phyloP scores from a whole-genome alignment of 2,329 filamentous ascomycete species.

The Simplicillium sp. region DNA sequence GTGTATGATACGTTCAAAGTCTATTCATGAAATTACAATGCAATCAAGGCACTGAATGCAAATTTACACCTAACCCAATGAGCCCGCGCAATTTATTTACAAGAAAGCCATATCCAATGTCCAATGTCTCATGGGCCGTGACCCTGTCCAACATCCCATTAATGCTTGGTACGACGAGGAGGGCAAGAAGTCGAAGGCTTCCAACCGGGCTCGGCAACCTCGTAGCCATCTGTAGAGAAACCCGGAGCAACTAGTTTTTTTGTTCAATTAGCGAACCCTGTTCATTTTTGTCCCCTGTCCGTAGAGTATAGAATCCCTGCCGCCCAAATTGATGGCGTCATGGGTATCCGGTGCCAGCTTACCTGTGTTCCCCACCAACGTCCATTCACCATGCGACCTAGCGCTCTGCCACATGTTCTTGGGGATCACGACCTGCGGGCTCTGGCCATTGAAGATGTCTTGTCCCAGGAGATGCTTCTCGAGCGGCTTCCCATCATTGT shows the following conservation, averaged over 20 bases:
- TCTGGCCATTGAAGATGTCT: constrained; percentile 28
- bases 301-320: not conserved
- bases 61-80: too few relatives aligned
- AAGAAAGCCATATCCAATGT: too few relatives aligned
- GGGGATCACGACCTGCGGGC: constrained; percentile 32
- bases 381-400: constrained; percentile 33
- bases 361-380: constrained; percentile 28
- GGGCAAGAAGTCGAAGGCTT: not conserved
- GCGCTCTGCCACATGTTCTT: constrained; percentile 35
- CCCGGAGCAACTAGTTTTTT: constrained; percentile 4
- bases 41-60: too few relatives aligned
- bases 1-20: too few relatives aligned
- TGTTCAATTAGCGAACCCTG: not conserved
- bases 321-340: not conserved
- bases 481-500: constrained; percentile 25
- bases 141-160: too few relatives aligned
- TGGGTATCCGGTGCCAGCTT: not conserved
- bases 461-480: constrained; percentile 23
- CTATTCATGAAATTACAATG: too few relatives aligned
- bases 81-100: too few relatives aligned
- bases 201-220: constrained; percentile 4
- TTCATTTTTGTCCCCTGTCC: not conserved
- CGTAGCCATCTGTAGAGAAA: constrained; percentile 2
- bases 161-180: too few relatives aligned
- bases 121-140: too few relatives aligned